Evolutionary conservation across 2,329 filamentous ascomycete genomes (phyloP), one percentile per base, ranked within the genome.

Genomic region (Davidsoniella australis): DNA sequence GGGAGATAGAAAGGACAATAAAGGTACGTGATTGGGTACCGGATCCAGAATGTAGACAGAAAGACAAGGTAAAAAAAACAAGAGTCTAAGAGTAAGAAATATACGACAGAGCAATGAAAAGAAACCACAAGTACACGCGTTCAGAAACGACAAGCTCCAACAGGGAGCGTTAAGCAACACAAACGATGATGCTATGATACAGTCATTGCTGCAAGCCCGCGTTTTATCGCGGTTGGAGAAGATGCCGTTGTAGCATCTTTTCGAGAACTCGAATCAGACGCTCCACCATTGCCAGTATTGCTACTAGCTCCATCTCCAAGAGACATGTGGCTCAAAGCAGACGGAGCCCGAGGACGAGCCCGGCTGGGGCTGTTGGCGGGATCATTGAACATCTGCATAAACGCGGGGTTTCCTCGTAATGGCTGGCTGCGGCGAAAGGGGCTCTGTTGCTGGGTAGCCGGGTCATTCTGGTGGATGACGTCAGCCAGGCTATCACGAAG

Each of bases 371-470:
- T 46, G 18, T 33, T 39, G 0, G 68, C 68, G 1, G 77, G 76
- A 41, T 80, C 75, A 8, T 77, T 75, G 56, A 82, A 82, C 37
- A 82, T 75, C 20, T 74, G 66, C 2, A 76, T 81, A 54, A 82
- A 82, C 1, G 78, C 77, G n/a, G 78, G 78, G 56, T 76, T 80
- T 39, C 46, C 46, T 23, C 41, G 24, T 8, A 17, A 23, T 16
- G 37, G 36, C 24, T 43, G 66, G 62, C 7, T 66, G 67, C 2
- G 76, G 75, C 56, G 72, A 79, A 53, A 48, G 8, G 51, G 48
- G 20, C 50, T 47, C 42, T 50, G 48, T 43, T n/a, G 48, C 43
- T 53, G 71, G 68, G 72, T 72, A 45, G 75, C 66, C 24, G 75
- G 68, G 56, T 82, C 77, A 38, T 70, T 73, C 47, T 68, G 69